phyloP scores from a whole-genome alignment of 2,329 filamentous ascomycete genomes.

The Davidsoniella neocaledoniae region DNA sequence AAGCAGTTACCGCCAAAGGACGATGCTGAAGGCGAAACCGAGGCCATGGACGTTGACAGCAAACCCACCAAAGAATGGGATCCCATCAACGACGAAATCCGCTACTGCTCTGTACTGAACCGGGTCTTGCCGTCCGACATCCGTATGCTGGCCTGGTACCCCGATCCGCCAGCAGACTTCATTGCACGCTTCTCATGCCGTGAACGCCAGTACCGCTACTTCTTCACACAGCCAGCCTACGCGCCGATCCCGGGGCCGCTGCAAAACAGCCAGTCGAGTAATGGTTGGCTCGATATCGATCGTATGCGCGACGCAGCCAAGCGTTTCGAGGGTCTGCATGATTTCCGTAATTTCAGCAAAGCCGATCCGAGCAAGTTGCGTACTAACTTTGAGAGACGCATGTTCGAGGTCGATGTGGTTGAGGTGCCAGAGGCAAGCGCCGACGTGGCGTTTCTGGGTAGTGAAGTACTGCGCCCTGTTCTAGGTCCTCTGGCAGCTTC shows the following conservation, averaged over 20 bases:
- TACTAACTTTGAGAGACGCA: conserved; percentile 60
- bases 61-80: conserved; percentile 32
- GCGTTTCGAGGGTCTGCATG: conserved; percentile 65
- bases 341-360: conserved; percentile 96
- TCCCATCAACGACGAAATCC: conserved; percentile 62
- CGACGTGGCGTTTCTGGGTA: conserved; percentile 38
- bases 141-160: conserved; percentile 83
- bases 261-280: conserved; percentile 14
- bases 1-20: conserved; percentile 16
- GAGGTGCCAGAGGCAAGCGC: conserved; percentile 40
- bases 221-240: conserved; percentile 90
- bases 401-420: conserved; percentile 67
- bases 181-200: conserved; percentile 85
- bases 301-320: conserved; percentile 73
- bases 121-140: conserved; percentile 79
- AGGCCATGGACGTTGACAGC: conserved; percentile 11
- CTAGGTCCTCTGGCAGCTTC: conserved; percentile 9
- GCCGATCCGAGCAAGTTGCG: conserved; percentile 82
- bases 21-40: conserved; percentile 14
- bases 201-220: conserved; percentile 86
- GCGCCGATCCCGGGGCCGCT: conserved; percentile 30
- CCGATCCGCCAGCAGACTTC: conserved; percentile 60
- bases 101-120: conserved; percentile 73
- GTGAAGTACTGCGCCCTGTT: conserved; percentile 21
- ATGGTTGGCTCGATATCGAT: conserved; percentile 70